phyloP scores from a whole-genome alignment of 1,284 basidiomycete genomes.

The Fomes fomentarius region DNA sequence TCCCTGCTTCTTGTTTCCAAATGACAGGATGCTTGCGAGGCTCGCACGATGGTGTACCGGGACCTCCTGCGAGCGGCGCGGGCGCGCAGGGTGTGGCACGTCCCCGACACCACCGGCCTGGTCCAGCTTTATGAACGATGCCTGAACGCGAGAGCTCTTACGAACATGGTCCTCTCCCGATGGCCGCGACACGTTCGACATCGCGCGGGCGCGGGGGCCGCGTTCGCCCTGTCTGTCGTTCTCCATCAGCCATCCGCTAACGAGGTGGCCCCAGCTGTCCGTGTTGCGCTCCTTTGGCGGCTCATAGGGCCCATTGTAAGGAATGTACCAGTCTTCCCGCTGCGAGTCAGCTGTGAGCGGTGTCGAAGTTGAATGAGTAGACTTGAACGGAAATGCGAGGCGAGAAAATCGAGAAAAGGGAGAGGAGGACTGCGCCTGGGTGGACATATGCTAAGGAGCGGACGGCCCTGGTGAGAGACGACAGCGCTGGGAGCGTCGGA shows the following conservation, averaged over 20 bases:
- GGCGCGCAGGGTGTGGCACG: conserved; percentile 49
- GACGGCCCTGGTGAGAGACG: neutral
- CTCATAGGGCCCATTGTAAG: conserved; percentile 63
- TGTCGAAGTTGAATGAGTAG: conserved; percentile 24
- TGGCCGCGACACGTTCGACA: conserved; percentile 30
- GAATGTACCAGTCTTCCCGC: conserved; percentile 61
- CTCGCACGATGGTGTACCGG: conserved; percentile 42
- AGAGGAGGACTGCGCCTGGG: conserved; percentile 29
- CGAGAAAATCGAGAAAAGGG: conserved; percentile 42
- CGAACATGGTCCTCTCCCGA: conserved; percentile 15
- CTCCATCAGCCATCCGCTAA: conserved; percentile 41
- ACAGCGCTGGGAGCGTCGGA: conserved; percentile 12
- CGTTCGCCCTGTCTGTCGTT: conserved; percentile 26
- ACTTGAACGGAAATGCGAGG: conserved; percentile 28
- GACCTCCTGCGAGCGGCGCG: conserved; percentile 29
- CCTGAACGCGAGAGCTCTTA: conserved; percentile 20
- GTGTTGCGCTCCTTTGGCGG: conserved; percentile 39
- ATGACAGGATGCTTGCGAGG: conserved; percentile 52
- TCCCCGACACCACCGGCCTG: conserved; percentile 60
- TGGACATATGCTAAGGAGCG: conserved; percentile 24
- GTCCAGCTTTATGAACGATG: conserved; percentile 47
- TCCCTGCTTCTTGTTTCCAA: conserved; percentile 36
- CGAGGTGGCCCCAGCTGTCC: conserved; percentile 54
- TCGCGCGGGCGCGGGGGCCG: conserved; percentile 27
- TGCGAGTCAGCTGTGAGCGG: conserved; percentile 23